Percentiles rank a stretch among this genome's conserved stretches.
Evolutionary conservation across 179 eudicot genomes (phyloP).

Genomic region (Amaranthus tricolor): DNA sequence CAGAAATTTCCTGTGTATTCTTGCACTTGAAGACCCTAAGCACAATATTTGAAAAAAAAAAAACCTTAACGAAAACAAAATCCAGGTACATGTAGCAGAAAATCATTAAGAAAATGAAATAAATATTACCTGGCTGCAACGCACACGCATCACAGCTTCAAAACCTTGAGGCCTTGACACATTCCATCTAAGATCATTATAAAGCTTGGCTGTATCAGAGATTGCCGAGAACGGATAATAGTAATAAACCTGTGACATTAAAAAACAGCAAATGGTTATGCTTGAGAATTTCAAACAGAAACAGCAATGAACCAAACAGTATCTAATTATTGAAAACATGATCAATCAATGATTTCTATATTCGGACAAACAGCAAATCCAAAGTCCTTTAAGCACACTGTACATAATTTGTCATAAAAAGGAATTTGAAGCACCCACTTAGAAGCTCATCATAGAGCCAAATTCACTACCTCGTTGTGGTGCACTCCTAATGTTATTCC

Average conservation of each 20-base stretch:
- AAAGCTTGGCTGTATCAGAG: constrained; percentile 85
- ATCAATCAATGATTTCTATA: constrained; percentile 1
- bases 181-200: constrained; percentile 94
- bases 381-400: background rate
- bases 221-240: constrained; percentile 85
- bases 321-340: background rate
- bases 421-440: background rate
- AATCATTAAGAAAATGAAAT: background rate
- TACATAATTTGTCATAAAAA: background rate
- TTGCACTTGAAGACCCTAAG: constrained; percentile 90
- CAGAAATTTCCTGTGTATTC: constrained; percentile 91
- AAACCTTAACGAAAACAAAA: background rate
- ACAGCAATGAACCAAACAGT: background rate
- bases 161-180: constrained; percentile 90
- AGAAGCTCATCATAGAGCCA: background rate
- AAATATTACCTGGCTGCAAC: constrained; percentile 74
- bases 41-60: background rate
- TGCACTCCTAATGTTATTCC: background rate
- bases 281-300: background rate
- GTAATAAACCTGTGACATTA: constrained; percentile 58
- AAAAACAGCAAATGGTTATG: background rate
- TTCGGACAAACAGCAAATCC: background rate
- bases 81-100: background rate
- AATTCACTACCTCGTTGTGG: background rate
- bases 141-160: constrained; percentile 96